Conservation (phyloP, 148 eudicot species). For the Salicornia ramosissima region DNA sequence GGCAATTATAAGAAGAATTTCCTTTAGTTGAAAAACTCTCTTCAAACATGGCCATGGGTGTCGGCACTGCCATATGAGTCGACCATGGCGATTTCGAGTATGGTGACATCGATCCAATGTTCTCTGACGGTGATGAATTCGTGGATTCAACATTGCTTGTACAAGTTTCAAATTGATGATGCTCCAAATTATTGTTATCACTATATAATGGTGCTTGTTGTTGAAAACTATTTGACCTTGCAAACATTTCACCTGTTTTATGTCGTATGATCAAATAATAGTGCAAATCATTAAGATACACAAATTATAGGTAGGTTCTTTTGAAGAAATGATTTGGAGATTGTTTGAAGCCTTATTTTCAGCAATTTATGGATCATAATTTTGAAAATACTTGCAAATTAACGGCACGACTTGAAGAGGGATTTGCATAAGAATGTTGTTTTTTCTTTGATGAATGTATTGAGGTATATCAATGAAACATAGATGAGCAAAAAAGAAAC, state of each 20-base stretch:
- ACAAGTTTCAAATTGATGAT: conserved; percentile 13
- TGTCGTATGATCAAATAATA: too few species aligned
- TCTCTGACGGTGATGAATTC: conserved; percentile 21
- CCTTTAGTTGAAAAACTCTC: background rate
- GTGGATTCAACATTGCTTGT: conserved; percentile 6
- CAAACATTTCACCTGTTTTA: conserved; percentile 7
- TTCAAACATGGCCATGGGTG: conserved; percentile 7
- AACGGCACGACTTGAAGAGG: too few species aligned
- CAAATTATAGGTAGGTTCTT: too few species aligned
- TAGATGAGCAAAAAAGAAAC: background rate
- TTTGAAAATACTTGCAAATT: too few species aligned
- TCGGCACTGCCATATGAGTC: conserved; percentile 22
- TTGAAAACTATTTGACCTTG: conserved; percentile 8
- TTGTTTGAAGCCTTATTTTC: too few species aligned
- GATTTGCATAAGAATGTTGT: too few species aligned
- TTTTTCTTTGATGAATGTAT: background rate
- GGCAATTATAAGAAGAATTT: conserved; percentile 40
- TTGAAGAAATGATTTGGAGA: too few species aligned
- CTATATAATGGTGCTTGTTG: background rate
- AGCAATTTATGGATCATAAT: too few species aligned
- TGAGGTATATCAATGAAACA: background rate
- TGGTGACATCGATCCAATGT: conserved; percentile 30
- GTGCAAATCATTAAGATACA: too few species aligned
- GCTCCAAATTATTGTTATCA: background rate
- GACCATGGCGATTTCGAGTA: conserved; percentile 60